Evolutionary conservation across 495 filamentous ascomycete species (phyloP).

Genomic region (Aspergillus asperescens): DNA sequence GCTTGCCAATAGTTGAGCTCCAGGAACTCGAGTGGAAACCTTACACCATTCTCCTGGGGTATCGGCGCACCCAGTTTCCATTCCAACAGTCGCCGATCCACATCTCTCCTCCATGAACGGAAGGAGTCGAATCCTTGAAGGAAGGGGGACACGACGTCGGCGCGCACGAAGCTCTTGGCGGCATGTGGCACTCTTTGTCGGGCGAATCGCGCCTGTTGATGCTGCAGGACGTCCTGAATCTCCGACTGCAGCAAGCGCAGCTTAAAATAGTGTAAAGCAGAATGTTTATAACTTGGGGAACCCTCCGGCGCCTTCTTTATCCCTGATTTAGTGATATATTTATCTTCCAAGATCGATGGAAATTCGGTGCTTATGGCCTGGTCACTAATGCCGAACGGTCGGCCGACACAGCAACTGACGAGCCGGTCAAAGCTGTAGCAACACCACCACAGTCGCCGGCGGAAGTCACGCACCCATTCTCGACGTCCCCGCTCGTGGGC

Average conservation of each 20-base stretch:
- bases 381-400: constrained; percentile 90
- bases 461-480: constrained; percentile 82
- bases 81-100: constrained; percentile 74
- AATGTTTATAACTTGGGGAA: constrained; percentile 76
- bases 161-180: constrained; percentile 67
- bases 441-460: constrained; percentile 92
- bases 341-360: constrained; percentile 79
- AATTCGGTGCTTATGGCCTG: constrained; percentile 93
- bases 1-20: constrained; percentile 98
- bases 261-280: constrained; percentile 86
- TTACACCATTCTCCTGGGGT: constrained; percentile 73
- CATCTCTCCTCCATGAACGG: constrained; percentile 80
- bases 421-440: constrained; percentile 91
- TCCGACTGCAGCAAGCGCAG: constrained; percentile 91
- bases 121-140: constrained; percentile 78
- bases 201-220: constrained; percentile 64
- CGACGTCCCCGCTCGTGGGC: constrained; percentile 64
- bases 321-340: constrained; percentile 81
- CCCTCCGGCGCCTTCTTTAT: constrained; percentile 52
- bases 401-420: constrained; percentile 84
- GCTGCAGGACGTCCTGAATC: constrained; percentile 88
- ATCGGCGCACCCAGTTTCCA: constrained; percentile 83
- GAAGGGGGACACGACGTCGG: constrained; percentile 77
- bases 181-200: constrained; percentile 49
- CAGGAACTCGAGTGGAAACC: constrained; percentile 79